Base-by-base conservation (phyloP, 2,329 filamentous ascomycete genomes). In the Colletotrichum chlorophyti region DNA sequence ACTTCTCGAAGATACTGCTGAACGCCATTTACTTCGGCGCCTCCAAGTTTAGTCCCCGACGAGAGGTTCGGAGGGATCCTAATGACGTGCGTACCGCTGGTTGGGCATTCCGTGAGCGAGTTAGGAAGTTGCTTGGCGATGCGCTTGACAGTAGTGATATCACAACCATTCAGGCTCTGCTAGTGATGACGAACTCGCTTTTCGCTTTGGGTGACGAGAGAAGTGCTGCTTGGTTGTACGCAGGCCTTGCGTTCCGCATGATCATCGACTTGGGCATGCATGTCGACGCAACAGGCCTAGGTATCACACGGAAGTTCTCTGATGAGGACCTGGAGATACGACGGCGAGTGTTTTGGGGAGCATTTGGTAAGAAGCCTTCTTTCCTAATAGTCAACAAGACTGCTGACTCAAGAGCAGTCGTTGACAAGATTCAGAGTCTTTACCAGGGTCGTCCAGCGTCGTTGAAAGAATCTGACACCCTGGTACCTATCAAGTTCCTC, bases 191-290 rank as follows among this genome's bases (percentile, higher is more conserved):
- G 0, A 79, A 77, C 40, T 78, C 79, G 0, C 65, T 84, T 0
- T 83, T 84, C 60, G 74, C 81, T 0, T 68, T 78, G 2, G 74
- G 78, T n/a, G 78, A 79, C 46, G 77, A 83, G 62, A 70, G 76
- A 26, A 83, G 79, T 55, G 75, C 76, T 6, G 79, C 83, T 2
- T 87, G 84, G 84, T 63, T 85, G 5, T 86, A 86, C 58, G 77
- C 80, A 48, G 83, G 83, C 1, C 76, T 82, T 61, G 83, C 83
- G 0, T 83, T 85, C 55, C 75, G 81, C 9, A 79, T 86, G 70
- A 70, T 85, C 23, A 76, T 80, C 47, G 83, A 86, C 63, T 66
- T 86, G 5, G 78, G 81, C 0, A 78, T 85, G 61, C 80, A 83
- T 61, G 73, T 81, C 15, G 74, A 76, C 67, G 69, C 68, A 47